Percentiles rank a stretch among this genome's conserved stretches.
Conservation (phyloP, 2,329 filamentous ascomycete species). For the Ophidiomyces ophidiicola region DNA sequence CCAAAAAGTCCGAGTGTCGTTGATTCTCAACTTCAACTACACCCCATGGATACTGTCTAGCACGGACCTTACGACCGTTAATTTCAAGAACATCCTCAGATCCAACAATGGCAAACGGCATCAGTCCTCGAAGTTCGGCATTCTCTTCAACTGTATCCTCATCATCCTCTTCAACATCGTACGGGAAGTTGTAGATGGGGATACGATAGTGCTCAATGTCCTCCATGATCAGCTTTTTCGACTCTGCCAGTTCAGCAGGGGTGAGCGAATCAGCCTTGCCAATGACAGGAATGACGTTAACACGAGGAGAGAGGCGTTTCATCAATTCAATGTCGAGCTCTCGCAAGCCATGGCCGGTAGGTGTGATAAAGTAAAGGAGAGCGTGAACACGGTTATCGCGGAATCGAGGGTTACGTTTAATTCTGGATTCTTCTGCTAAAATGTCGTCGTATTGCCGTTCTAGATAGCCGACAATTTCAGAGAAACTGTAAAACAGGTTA, state of each 20-base stretch:
- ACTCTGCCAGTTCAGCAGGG: conserved; percentile 90
- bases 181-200: conserved; percentile 99
- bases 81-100: conserved; percentile 94
- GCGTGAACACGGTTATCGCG: conserved; percentile 97
- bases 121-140: conserved; percentile 87
- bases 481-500: conserved; percentile 51
- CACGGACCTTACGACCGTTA: conserved; percentile 80
- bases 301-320: conserved; percentile 95
- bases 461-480: conserved; percentile 94
- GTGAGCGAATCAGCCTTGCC: conserved; percentile 97
- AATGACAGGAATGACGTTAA: conserved; percentile 98
- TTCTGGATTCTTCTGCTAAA: conserved; percentile 96
- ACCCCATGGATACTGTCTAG: conserved; percentile 97
- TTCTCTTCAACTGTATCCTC: conserved; percentile 99
- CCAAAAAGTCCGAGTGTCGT: conserved; percentile 95
- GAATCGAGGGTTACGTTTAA: conserved; percentile 99
- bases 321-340: conserved; percentile 99
- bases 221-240: conserved; percentile 99
- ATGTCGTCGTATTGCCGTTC: conserved; percentile 99
- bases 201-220: conserved; percentile 99
- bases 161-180: conserved; percentile 98
- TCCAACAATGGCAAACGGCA: conserved; percentile 98
- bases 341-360: conserved; percentile 91
- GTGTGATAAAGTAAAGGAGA: conserved; percentile 98
- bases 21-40: conserved; percentile 98